Evolutionary conservation across 163 green algal genomes (phyloP).

Genomic region (Chlorella variabilis): DNA sequence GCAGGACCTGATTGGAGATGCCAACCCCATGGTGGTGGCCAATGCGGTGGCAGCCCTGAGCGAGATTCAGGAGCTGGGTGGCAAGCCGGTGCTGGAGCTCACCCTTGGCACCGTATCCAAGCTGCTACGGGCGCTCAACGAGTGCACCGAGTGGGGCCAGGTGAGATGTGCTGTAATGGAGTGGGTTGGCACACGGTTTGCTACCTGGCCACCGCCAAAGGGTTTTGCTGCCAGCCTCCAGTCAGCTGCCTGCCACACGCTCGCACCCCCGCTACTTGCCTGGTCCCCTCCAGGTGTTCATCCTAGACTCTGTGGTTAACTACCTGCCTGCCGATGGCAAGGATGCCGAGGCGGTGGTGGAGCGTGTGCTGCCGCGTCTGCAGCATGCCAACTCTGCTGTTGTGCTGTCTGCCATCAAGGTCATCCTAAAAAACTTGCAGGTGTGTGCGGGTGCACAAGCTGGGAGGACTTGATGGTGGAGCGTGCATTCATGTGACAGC

Average conservation of each 20-base stretch:
- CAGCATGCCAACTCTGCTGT: conserved; percentile 98
- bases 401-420: conserved; percentile 96
- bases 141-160: conserved; percentile 99
- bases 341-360: conserved; percentile 93
- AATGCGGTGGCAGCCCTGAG: conserved; percentile 95
- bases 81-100: conserved; percentile 76
- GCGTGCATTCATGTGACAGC: too few species aligned
- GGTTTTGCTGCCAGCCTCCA: too few species aligned
- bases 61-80: conserved; percentile 78
- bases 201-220: too few species aligned
- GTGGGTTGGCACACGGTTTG: too few species aligned
- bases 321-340: conserved; percentile 78
- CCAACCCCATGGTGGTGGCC: conserved; percentile 99
- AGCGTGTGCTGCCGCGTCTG: conserved; percentile 91
- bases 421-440: conserved; percentile 60
- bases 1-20: conserved; percentile 93
- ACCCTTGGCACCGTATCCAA: conserved; percentile 89
- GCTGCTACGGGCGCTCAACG: conserved; percentile 96
- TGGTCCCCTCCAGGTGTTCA: too few species aligned
- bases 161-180: conserved; percentile 49
- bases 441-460: not conserved
- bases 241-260: too few species aligned
- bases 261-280: too few species aligned
- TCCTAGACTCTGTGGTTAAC: conserved; percentile 89
- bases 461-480: not conserved